Evolutionary conservation across 306 rosid genomes (phyloP), one percentile per base, ranked within the genome.

Genomic region (Acacia confusa): DNA sequence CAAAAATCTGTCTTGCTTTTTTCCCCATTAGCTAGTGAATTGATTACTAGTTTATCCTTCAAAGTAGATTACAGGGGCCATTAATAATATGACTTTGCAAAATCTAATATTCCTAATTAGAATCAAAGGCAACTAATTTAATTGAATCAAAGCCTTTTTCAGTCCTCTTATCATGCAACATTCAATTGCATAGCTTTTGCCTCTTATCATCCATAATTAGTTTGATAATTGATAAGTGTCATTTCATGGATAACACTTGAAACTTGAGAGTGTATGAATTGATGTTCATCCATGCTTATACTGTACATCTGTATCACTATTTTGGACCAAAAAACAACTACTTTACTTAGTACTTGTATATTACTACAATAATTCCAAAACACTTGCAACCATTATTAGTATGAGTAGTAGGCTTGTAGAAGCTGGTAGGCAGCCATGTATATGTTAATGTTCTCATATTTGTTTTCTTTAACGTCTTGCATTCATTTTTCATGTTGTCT

Each of bases 361-460:
- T 2, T 43, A 9, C 9, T 2, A 47, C 16, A 12, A 47, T 1
- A 47, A 47, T 14, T 47, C 52, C 52, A 47, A 13, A 47, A 47
- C 52, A 9, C 52, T 47, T 14, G n/a, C n/a, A n/a, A n/a, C 85
- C 13, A 79, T 72, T 48, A 55, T 9, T 22, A 40, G 50, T 44
- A 68, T 81, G 74, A 82, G 86, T 48, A 36, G 78, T n/a, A 71
- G 32, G 30, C 84, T 93, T 47, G 30, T 89, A 30, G 80, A 83
- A 20, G 64, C 69, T 9, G 93, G 90, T 32, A 88, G 93, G 84
- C 90, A 86, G 88, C 69, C 76, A 38, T 9, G 47, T 36, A 34
- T 65, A 32, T 66, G 20, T 34, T n/a, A 67, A 67, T 40, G 30
- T 34, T 36, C 50, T 20, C 30, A 38, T 3, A 9, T 38, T 68